Conservation (phyloP, 1,284 basidiomycete species). For the Farysia itapuensis region DNA sequence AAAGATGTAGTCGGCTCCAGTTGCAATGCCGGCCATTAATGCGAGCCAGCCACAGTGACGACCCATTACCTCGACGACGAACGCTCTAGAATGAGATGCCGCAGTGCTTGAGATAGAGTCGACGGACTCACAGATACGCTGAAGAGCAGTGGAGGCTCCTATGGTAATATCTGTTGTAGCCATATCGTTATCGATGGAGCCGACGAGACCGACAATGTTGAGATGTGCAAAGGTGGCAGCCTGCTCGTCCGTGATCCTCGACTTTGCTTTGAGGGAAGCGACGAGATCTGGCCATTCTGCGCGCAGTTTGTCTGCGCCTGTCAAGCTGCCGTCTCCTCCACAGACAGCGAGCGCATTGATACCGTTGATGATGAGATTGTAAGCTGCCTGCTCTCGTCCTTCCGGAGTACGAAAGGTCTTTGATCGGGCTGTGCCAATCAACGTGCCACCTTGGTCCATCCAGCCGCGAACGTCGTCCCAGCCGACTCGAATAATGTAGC, state of each 20-base stretch:
- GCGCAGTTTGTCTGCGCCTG: conserved; percentile 90
- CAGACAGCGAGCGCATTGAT: conserved; percentile 96
- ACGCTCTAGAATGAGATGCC: conserved; percentile 90
- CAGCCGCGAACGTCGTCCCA: conserved; percentile 98
- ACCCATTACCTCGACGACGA: conserved; percentile 99
- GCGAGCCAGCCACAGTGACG: conserved; percentile 97
- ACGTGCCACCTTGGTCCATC: conserved; percentile 82
- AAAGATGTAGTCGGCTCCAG: conserved; percentile 95
- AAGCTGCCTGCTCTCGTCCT: conserved; percentile 81
- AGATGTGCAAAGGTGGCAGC: conserved; percentile 75
- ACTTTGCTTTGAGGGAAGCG: conserved; percentile 68
- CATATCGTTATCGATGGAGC: conserved; percentile 99
- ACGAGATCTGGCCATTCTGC: conserved; percentile 89
- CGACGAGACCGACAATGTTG: conserved; percentile 93
- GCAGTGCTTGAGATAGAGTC: conserved; percentile 98
- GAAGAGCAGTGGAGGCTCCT: conserved; percentile 89
- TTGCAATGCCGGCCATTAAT: conserved; percentile 86
- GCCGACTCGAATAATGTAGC: conserved; percentile 92
- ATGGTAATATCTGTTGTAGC: conserved; percentile 95
- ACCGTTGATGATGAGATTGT: conserved; percentile 90
- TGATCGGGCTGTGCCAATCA: conserved; percentile 93
- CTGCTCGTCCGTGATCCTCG: conserved; percentile 76
- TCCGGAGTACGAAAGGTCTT: conserved; percentile 81
- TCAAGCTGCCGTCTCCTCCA: conserved; percentile 93
- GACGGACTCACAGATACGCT: conserved; percentile 94